Evolutionary conservation across 768 basidiomycete genomes (phyloP).

Genomic region (Lyophyllum decastes): DNA sequence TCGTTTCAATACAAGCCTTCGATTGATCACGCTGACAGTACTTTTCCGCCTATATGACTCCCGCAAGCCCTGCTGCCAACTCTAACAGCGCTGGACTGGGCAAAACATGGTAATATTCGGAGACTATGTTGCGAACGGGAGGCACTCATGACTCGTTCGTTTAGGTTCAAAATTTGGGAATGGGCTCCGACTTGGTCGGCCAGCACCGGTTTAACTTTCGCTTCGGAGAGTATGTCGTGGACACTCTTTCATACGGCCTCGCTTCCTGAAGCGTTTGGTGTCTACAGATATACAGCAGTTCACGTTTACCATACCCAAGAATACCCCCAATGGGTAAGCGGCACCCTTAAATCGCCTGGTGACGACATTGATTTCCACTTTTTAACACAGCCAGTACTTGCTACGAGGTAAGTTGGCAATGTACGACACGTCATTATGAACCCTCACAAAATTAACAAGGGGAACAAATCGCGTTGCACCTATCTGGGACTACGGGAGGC

Average conservation of each 20-base stretch:
- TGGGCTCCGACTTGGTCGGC: conserved; percentile 31
- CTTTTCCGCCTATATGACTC: conserved; percentile 33
- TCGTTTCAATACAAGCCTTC: neutral
- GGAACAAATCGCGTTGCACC: conserved; percentile 39
- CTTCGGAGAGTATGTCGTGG: conserved; percentile 26
- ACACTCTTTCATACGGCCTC: neutral
- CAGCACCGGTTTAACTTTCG: conserved; percentile 30
- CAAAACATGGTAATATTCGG: conserved; percentile 32
- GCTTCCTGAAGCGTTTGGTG: neutral
- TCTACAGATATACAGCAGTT: conserved; percentile 28
- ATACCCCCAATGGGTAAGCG: conserved; percentile 30
- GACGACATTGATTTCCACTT: neutral
- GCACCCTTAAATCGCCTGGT: neutral
- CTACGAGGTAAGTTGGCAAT: conserved; percentile 21
- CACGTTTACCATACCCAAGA: conserved; percentile 35
- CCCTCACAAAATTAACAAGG: conserved; percentile 6
- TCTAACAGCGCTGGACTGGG: conserved; percentile 40
- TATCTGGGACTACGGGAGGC: conserved; percentile 25
- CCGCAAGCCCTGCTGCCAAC: conserved; percentile 33
- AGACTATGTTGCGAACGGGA: neutral
- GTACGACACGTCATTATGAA: neutral
- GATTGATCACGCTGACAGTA: conserved; percentile 17
- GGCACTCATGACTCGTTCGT: neutral
- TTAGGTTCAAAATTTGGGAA: conserved; percentile 45
- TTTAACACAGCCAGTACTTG: conserved; percentile 27